A percentile compares a stretch with the other conserved stretches of the same genome.
Conservation (phyloP, 2,329 filamentous ascomycete species). For the Penicillium nordicum region DNA sequence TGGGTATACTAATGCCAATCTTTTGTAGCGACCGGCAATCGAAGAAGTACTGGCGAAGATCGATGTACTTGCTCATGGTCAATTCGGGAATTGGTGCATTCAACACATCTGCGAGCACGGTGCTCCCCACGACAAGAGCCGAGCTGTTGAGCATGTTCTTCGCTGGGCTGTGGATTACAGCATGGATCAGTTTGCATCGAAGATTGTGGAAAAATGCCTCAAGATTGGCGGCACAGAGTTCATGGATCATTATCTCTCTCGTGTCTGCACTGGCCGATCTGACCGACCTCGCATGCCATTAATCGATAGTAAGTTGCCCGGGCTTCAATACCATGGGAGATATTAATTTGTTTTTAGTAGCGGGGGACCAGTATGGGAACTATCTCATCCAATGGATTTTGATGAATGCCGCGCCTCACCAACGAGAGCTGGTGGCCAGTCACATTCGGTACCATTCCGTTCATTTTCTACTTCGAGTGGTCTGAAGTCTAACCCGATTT, state of each 20-base stretch:
- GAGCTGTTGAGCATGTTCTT: conserved; percentile 93
- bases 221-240: conserved; percentile 94
- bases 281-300: conserved; percentile 93
- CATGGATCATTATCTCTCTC: conserved; percentile 84
- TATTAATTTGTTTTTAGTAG: conserved; percentile 51
- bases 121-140: conserved; percentile 81
- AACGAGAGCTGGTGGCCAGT: conserved; percentile 86
- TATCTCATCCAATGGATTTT: conserved; percentile 97
- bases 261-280: conserved; percentile 84
- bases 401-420: conserved; percentile 79
- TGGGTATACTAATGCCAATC: conserved; percentile 17
- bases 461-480: not conserved
- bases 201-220: conserved; percentile 97
- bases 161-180: conserved; percentile 93
- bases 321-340: not conserved
- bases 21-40: conserved; percentile 81
- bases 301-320: conserved; percentile 69
- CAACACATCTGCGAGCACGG: conserved; percentile 99
- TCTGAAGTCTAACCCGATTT: conserved; percentile 4
- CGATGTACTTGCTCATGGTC: conserved; percentile 91
- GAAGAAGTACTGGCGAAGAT: conserved; percentile 94
- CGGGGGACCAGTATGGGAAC: conserved; percentile 97
- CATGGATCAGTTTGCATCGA: conserved; percentile 98
- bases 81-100: conserved; percentile 99
- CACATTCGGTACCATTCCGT: conserved; percentile 65